Conservation (phyloP, 2,329 filamentous ascomycete genomes). For the Fusarium napiforme region DNA sequence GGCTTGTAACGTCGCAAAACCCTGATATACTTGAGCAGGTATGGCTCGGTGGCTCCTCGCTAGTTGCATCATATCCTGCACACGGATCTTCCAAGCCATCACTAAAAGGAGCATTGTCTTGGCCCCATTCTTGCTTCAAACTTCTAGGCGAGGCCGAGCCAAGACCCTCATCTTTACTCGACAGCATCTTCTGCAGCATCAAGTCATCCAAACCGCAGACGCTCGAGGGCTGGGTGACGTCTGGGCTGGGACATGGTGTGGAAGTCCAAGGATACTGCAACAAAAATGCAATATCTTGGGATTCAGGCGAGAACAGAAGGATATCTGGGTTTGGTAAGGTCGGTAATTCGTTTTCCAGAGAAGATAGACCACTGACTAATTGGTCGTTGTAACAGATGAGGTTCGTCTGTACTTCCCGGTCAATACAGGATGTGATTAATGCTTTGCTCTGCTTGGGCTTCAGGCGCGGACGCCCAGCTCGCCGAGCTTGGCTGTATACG, state of each 20-base stretch:
- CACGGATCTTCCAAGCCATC: fast-evolving
- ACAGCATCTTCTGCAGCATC: neutral
- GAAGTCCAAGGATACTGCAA: neutral
- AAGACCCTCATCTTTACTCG: fast-evolving
- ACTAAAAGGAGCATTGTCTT: fast-evolving
- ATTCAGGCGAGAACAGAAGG: fast-evolving
- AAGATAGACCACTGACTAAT: fast-evolving
- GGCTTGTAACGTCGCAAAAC: fast-evolving
- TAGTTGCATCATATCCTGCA: neutral
- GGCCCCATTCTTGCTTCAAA: neutral
- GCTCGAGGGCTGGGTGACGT: fast-evolving
- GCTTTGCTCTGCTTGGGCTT: neutral
- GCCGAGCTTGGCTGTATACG: neutral
- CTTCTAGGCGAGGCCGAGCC: fast-evolving
- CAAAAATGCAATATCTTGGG: fast-evolving
- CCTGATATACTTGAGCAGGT: fast-evolving
- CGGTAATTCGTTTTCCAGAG: fast-evolving
- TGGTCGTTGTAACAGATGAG: fast-evolving
- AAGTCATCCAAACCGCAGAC: neutral
- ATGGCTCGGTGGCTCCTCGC: fast-evolving
- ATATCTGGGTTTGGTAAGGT: neutral
- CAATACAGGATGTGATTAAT: neutral
- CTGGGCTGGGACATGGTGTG: neutral
- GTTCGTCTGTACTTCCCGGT: fast-evolving
- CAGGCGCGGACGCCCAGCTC: neutral